These are phyloP conservation scores for Raphanus hybrid DNA, from an alignment of 441 rosid species.

Conservation along the genomic window DNA sequence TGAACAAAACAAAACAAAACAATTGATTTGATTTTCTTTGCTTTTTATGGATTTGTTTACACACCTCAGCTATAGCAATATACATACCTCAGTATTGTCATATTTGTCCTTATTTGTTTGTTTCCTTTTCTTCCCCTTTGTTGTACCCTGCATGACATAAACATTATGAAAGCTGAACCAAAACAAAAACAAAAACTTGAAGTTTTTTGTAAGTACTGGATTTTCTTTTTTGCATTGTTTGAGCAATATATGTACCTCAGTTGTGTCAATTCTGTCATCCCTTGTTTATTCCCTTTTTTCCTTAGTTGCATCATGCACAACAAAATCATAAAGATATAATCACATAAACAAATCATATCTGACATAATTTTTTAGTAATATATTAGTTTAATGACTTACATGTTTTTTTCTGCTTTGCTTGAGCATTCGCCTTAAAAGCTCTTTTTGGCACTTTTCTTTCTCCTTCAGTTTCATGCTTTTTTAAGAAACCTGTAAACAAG, in stretches of 20 bases:
- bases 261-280: background rate
- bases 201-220: too few relatives aligned
- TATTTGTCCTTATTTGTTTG: background rate
- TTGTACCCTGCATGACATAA: background rate
- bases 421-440: background rate
- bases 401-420: background rate
- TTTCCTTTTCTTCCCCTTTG: background rate
- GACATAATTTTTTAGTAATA: background rate
- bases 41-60: background rate
- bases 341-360: background rate
- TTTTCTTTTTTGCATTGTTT: background rate
- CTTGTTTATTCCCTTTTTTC: background rate
- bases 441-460: background rate
- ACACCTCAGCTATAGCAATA: background rate
- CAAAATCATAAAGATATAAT: background rate
- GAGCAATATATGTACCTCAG: background rate
- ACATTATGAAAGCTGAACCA: background rate
- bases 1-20: background rate
- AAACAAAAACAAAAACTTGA: too few relatives aligned
- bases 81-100: background rate
- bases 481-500: too few relatives aligned
- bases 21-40: too few relatives aligned
- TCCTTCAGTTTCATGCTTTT: background rate
- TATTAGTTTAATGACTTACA: background rate
- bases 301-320: background rate